phyloP scores from a whole-genome alignment of 176 grass and related monocot genomes.

The Cymbopogon citratus region DNA sequence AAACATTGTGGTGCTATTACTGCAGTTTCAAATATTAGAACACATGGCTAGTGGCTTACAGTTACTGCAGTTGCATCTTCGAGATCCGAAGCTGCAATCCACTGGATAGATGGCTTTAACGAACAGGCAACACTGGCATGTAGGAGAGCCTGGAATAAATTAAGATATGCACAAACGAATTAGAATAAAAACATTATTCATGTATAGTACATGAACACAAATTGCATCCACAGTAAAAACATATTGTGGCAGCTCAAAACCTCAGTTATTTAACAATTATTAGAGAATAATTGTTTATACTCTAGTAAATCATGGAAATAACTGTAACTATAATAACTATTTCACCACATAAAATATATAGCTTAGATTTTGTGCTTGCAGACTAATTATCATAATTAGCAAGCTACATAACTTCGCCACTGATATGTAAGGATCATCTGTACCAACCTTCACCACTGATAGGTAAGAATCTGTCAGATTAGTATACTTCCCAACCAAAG shows the following conservation, averaged over 20 bases:
- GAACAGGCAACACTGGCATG: conserved; percentile 80
- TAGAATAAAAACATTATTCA: conserved; percentile 9
- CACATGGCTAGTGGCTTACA: conserved; percentile 38
- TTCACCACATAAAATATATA: background rate
- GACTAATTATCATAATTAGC: background rate
- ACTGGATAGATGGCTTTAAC: conserved; percentile 75
- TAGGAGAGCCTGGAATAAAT: conserved; percentile 73
- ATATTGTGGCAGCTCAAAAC: background rate
- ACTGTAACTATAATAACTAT: background rate
- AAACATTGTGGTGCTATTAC: background rate
- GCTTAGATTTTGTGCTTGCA: background rate
- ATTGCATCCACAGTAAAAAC: background rate
- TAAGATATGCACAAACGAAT: conserved; percentile 21
- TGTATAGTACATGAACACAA: background rate
- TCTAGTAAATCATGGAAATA: background rate
- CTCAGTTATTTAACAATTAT: background rate
- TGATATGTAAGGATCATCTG: background rate
- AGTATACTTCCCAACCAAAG: conserved; percentile 98
- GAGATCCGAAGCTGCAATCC: conserved; percentile 95
- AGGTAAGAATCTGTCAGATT: conserved; percentile 90
- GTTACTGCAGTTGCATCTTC: conserved; percentile 74
- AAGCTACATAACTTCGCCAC: background rate
- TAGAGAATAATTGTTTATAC: conserved; percentile 8
- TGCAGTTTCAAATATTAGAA: background rate
- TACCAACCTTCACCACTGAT: conserved; percentile 81